Base-by-base conservation (phyloP, 2,329 filamentous ascomycete genomes). In the Exophiala calicioides region DNA sequence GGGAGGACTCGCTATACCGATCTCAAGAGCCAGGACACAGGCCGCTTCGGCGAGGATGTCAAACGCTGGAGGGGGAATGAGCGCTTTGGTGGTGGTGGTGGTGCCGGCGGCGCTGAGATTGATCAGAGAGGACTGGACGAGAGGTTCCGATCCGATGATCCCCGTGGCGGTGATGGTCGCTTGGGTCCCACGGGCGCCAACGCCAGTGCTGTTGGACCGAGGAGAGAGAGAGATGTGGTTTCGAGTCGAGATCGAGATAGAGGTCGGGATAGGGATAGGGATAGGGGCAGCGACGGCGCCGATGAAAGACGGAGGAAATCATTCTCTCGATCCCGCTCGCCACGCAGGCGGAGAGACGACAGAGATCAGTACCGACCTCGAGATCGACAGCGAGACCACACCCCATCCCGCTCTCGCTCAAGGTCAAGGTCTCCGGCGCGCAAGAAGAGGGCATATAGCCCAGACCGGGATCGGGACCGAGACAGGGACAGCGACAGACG, bases 1-100 rank as follows among this genome's bases (percentile, higher is more conserved):
- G 91, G 93, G 15, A 82, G 88, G 20, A 90, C 89, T 5, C 88
- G 86, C 67, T 97, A 97, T 69, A 86, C 80, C 60, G 93, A 98
- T 67, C 77, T 98, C 62, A 84, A 84, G 65, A 81, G 76, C 10
- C 91, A 98, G 69, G 93, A 98, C 68, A 98, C 93, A 0, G 93
- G 93, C 0, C 75, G 79, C 21, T 96, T 90, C 85, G 91, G 70
- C 3, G 66, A 68, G 15, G 78, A 78, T 19, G 79, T 81, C 53
- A 73, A 67, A 44, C 62, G 69, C 38, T 58, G 57, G 53, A 50
- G 43, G 16, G 53, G 57, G 3, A 50, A n/a, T n/a, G n/a, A n/a
- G n/a, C n/a, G n/a, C n/a, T n/a, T n/a, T n/a, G n/a, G n/a, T n/a
- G n/a, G n/a, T n/a, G n/a, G 50, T 52, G 50, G 58, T 58, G 45